phyloP scores from a whole-genome alignment of 2,329 filamentous ascomycete species.

The Clonostachys solani region DNA sequence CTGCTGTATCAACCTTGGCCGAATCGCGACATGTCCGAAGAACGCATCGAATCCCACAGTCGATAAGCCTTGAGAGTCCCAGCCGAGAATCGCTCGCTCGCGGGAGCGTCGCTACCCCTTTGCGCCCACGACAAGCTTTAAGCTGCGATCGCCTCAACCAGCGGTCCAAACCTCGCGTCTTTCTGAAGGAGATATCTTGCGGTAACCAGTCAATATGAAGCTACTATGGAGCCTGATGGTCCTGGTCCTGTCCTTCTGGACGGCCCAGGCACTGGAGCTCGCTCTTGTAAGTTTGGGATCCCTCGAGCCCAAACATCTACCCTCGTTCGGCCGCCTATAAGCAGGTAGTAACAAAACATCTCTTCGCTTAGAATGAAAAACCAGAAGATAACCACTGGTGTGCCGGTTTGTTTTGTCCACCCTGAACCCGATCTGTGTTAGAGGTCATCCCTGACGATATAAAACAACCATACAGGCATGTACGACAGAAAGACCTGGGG shows the following conservation, averaged over 20 bases:
- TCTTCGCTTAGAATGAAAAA: too few species aligned
- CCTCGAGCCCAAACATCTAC: too few species aligned
- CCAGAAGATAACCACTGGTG: too few species aligned
- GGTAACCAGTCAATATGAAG: conserved; percentile 40
- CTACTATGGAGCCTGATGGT: conserved; percentile 44
- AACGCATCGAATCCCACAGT: too few species aligned
- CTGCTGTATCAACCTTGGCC: too few species aligned
- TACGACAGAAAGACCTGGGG: conserved; percentile 89
- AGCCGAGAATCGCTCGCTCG: background rate
- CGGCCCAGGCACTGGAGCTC: conserved; percentile 52
- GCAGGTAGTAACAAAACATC: too few species aligned
- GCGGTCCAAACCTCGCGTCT: background rate
- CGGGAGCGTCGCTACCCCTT: background rate
- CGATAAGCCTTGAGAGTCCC: too few species aligned
- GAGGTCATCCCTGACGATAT: conserved; percentile 3
- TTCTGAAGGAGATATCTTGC: too few species aligned
- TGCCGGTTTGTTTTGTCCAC: too few species aligned
- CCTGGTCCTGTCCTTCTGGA: conserved; percentile 50
- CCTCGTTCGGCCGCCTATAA: too few species aligned
- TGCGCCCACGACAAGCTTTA: background rate
- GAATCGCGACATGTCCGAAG: too few species aligned
- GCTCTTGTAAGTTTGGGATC: conserved; percentile 40
- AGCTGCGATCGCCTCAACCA: background rate
- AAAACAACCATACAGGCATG: conserved; percentile 61
- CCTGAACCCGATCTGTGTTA: background rate